Conservation (phyloP, 2,329 filamentous ascomycete species). For the Coleophoma crateriformis region DNA sequence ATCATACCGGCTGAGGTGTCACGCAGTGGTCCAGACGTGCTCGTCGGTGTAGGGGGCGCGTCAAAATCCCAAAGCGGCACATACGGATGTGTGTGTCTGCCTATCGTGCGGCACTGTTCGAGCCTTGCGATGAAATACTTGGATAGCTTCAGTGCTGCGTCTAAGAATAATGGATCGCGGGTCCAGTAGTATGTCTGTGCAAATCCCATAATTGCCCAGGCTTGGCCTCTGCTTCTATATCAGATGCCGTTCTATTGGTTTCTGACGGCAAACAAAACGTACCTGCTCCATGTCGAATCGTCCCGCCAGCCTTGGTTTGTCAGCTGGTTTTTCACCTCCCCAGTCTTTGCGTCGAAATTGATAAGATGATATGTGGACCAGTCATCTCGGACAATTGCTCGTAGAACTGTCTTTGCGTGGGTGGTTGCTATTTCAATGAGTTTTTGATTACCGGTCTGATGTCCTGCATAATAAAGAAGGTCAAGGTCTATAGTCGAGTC, state of each 20-base stretch:
- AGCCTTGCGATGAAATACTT: conserved; percentile 31
- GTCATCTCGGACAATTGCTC: conserved; percentile 26
- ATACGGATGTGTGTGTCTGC: conserved; percentile 2
- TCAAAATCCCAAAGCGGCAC: conserved; percentile 35
- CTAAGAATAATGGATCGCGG: conserved; percentile 15
- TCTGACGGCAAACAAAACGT: background rate
- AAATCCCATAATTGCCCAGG: conserved; percentile 21
- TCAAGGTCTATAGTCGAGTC: conserved; percentile 21
- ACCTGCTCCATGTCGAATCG: conserved; percentile 30
- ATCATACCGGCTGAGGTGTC: conserved; percentile 35
- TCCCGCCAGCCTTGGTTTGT: conserved; percentile 35
- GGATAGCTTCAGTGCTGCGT: conserved; percentile 28
- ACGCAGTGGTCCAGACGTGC: conserved; percentile 22
- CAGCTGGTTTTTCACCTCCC: conserved; percentile 27
- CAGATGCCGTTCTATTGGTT: conserved; percentile 9
- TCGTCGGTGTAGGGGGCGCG: conserved; percentile 19
- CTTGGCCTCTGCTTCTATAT: conserved; percentile 10
- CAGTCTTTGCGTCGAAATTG: conserved; percentile 32
- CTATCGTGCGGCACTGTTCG: conserved; percentile 6
- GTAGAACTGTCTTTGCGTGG: conserved; percentile 28
- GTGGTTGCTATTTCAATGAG: conserved; percentile 25
- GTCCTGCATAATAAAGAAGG: conserved; percentile 26
- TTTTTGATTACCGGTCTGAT: conserved; percentile 19
- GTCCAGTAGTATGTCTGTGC: conserved; percentile 35
- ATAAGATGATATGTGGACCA: conserved; percentile 31